Evolutionary conservation across 768 basidiomycete species (phyloP).

Genomic region (Lactarius pseudohatsudake): DNA sequence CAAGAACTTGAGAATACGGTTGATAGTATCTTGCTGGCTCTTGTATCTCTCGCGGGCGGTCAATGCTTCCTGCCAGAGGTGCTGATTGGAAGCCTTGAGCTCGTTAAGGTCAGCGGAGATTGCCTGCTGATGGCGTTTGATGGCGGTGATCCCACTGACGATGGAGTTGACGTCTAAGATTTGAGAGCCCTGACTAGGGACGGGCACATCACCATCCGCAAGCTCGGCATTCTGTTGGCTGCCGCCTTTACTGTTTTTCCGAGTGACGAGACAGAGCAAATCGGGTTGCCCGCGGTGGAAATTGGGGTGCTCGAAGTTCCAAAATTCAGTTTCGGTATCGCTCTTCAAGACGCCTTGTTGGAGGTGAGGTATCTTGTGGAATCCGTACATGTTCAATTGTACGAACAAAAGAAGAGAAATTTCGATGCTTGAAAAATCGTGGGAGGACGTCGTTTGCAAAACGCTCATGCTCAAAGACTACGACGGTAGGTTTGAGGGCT

Average conservation of each 20-base stretch:
- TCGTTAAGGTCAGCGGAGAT: slow-evolving; percentile 88
- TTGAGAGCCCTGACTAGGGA: slow-evolving; percentile 43
- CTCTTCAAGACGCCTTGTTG: slow-evolving; percentile 90
- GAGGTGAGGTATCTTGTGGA: slow-evolving; percentile 93
- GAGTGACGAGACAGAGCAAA: slow-evolving; percentile 80
- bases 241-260: slow-evolving; percentile 54
- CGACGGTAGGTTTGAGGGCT: slow-evolving; percentile 8
- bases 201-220: slow-evolving; percentile 21
- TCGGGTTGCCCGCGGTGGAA: slow-evolving; percentile 90
- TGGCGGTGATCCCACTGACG: slow-evolving; percentile 77
- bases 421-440: slow-evolving; percentile 96
- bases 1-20: slow-evolving; percentile 91
- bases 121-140: slow-evolving; percentile 90
- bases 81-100: slow-evolving; percentile 81
- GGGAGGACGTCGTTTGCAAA: slow-evolving; percentile 89
- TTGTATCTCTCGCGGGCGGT: slow-evolving; percentile 76
- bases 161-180: slow-evolving; percentile 77
- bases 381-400: slow-evolving; percentile 97
- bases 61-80: slow-evolving; percentile 91
- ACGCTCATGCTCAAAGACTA: slow-evolving; percentile 89
- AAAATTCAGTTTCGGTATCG: slow-evolving; percentile 77
- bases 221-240: slow-evolving; percentile 21
- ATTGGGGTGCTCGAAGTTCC: slow-evolving; percentile 90
- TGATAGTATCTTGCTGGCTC: slow-evolving; percentile 95
- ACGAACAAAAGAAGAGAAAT: slow-evolving; percentile 89